Percentiles rank a stretch among this genome's conserved stretches.
Conservation (phyloP, 345 rosid genomes). For the Carallia brachiata region DNA sequence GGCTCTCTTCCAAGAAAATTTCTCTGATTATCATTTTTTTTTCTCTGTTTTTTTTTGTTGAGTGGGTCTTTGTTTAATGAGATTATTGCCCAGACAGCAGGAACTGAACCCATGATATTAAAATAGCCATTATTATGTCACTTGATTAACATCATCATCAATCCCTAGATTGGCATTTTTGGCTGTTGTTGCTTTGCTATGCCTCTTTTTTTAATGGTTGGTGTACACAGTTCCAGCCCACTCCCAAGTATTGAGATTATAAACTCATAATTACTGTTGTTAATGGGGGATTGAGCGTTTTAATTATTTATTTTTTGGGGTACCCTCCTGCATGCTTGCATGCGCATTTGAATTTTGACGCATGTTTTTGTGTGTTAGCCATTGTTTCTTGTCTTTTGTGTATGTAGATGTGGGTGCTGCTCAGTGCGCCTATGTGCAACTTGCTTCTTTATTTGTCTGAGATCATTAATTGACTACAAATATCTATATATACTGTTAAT, state of each 20-base stretch:
- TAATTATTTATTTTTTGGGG: constrained; percentile 30
- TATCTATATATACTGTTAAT: too few relatives aligned
- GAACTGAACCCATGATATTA: constrained; percentile 26
- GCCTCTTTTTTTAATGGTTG: too few relatives aligned
- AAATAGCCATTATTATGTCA: not conserved
- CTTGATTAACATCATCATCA: constrained; percentile 18
- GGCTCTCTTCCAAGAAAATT: too few relatives aligned
- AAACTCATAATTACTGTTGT: constrained; percentile 51
- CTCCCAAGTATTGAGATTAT: constrained; percentile 46
- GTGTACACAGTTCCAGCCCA: constrained; percentile 30
- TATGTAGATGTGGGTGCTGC: not conserved
- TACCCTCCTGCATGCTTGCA: constrained; percentile 49
- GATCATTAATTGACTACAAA: too few relatives aligned
- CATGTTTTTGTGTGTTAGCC: constrained; percentile 40
- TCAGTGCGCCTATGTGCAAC: not conserved
- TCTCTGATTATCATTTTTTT: too few relatives aligned
- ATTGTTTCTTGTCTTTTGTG: constrained; percentile 29
- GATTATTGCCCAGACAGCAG: constrained; percentile 32
- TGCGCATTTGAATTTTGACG: constrained; percentile 61
- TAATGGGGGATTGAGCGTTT: constrained; percentile 24
- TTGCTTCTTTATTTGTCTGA: not conserved
- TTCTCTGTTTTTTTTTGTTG: too few relatives aligned
- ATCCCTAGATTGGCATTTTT: constrained; percentile 39
- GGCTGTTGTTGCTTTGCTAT: not conserved
- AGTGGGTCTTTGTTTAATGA: constrained; percentile 1